Percentiles rank a stretch among this genome's conserved stretches.
Conservation (phyloP, 345 rosid species). For the Kernera saxatilis region DNA sequence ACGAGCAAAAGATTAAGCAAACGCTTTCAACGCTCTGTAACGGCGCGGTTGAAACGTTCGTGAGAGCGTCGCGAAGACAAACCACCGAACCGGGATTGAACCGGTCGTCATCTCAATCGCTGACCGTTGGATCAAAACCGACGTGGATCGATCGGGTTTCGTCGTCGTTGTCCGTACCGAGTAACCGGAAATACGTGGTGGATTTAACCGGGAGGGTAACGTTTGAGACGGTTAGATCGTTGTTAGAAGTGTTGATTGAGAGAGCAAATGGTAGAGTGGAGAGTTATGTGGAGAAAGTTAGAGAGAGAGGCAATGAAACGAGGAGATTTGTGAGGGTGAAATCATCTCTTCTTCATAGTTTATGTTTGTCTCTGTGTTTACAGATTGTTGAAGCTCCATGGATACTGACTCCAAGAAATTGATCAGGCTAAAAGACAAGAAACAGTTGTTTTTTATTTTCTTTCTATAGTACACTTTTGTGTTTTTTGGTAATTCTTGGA, state of each 20-base stretch:
- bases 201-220: slow-evolving; percentile 65
- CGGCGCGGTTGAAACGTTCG: slow-evolving; percentile 56
- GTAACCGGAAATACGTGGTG: slow-evolving; percentile 62
- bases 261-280: slow-evolving; percentile 39
- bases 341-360: slow-evolving; percentile 42
- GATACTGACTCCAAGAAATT: slow-evolving; percentile 47
- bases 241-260: slow-evolving; percentile 54
- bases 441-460: not conserved
- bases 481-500: slow-evolving; percentile 29
- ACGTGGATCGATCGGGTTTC: slow-evolving; percentile 58
- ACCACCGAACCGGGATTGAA: slow-evolving; percentile 3
- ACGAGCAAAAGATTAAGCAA: slow-evolving; percentile 43
- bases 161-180: slow-evolving; percentile 55
- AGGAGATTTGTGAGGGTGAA: slow-evolving; percentile 47
- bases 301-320: slow-evolving; percentile 40
- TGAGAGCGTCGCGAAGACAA: slow-evolving; percentile 39
- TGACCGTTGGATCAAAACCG: slow-evolving; percentile 20
- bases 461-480: not conserved
- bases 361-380: slow-evolving; percentile 59
- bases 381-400: slow-evolving; percentile 56
- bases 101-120: not conserved
- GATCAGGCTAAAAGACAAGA: slow-evolving; percentile 25
- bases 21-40: slow-evolving; percentile 54
- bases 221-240: slow-evolving; percentile 64
- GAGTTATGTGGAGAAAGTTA: slow-evolving; percentile 37